Percentiles rank a stretch among this genome's conserved stretches.
Conservation (phyloP, 139 green algal genomes). For the Pedinophyceae sp. region DNA sequence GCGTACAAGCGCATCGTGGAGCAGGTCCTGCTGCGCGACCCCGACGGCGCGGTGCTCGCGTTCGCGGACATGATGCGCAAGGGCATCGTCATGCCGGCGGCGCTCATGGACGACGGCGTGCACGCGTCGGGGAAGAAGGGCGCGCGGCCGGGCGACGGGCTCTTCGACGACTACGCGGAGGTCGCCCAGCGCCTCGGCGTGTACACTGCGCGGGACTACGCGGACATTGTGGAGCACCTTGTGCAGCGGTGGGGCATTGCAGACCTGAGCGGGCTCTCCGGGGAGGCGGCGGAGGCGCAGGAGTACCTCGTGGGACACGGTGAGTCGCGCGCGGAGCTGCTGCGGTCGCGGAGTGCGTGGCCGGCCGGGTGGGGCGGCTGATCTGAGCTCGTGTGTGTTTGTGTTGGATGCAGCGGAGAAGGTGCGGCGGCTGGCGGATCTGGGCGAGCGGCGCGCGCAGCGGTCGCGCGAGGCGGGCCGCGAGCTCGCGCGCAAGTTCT, state of each 20-base stretch:
- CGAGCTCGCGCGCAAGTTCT: background rate
- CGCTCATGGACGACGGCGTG: constrained; percentile 41
- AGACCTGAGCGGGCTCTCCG: constrained; percentile 26
- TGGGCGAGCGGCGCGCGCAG: background rate
- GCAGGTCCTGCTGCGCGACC: constrained; percentile 34
- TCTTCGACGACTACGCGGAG: constrained; percentile 11
- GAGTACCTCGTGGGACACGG: constrained; percentile 19
- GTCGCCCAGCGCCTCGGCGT: constrained; percentile 2
- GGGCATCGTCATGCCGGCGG: constrained; percentile 41
- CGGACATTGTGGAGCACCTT: constrained; percentile 25
- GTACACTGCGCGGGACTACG: constrained; percentile 12
- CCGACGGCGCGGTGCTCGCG: constrained; percentile 66
- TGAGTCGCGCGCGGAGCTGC: no score
- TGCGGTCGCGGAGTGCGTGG: background rate
- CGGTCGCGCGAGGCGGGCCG: background rate
- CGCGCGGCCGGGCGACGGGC: no score
- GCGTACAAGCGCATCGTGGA: constrained; percentile 49
- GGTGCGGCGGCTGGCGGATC: background rate
- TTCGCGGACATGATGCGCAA: constrained; percentile 68
- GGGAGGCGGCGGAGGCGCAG: constrained; percentile 52
- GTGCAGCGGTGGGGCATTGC: constrained; percentile 54
- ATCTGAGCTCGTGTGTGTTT: background rate
- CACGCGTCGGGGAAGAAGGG: constrained; percentile 5
- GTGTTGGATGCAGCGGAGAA: background rate
- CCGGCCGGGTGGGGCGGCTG: background rate